Evolutionary conservation across 2,329 filamentous ascomycete genomes (phyloP), one percentile per base, ranked within the genome.

Genomic region (Dactylonectria estremocensis): DNA sequence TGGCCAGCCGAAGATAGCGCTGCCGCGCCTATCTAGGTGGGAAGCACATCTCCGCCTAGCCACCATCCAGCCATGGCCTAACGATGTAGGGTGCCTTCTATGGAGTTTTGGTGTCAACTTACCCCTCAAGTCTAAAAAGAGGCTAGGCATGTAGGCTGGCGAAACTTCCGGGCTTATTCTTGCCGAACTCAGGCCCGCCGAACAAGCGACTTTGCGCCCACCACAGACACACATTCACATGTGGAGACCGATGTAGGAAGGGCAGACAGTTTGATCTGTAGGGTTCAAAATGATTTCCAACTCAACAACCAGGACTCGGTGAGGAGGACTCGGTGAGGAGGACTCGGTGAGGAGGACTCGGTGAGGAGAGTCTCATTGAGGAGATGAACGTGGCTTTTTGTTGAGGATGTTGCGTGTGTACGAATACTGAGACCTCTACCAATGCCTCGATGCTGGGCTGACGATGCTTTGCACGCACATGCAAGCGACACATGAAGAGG

Each of bases 1-100:
- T 45, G 53, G 53, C 61, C 33, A 54, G 54, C 55, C 48, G 48
- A 56, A 55, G 57, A 66, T 66, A 66, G 63, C 63, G 63, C 63
- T 46, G 57, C 63, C 57, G 57, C 63, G 50, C 43, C 37, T 66
- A 61, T 66, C 57, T 10, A 50, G 37, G 13, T 40, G 13, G 37
- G 16, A 28, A 28, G 14, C n/a, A 43, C n/a, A n/a, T 43, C 40
- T 43, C 40, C 40, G 1, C 16, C 40, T 43, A 43, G 40, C 40
- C 35, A 37, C 13, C 35, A n/a, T 7, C 7, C 7, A 28, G 24
- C 24, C 7, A 28, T 28, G 24, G 24, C 24, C 24, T 28, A 28
- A 7, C 7, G 40, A n/a, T 43, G 40, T 11, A 28, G 24, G 24
- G 54, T 22, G 43, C 43, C 40, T 52, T 52, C 56, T 46, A 22